Evolutionary conservation across 192 early-diverging fungal species (phyloP).

Genomic region (Entrophospora sp.): DNA sequence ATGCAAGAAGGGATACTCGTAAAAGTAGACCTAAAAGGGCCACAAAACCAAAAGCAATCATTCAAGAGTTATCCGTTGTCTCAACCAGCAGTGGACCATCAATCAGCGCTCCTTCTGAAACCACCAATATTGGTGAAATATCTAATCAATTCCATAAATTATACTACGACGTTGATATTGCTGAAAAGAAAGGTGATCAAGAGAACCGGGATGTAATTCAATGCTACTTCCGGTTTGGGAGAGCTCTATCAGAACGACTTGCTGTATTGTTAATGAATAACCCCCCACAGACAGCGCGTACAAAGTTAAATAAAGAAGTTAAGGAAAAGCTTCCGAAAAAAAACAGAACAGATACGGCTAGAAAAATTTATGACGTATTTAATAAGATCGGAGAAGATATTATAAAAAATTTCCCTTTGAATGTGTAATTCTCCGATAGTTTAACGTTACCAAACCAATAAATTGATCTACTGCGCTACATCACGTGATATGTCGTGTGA

Average conservation of each 20-base stretch:
- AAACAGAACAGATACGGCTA: neutral
- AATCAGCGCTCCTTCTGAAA: neutral
- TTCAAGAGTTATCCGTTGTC: neutral
- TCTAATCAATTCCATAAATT: neutral
- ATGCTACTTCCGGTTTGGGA: neutral
- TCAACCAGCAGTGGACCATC: neutral
- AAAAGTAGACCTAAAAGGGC: neutral
- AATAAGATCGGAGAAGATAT: neutral
- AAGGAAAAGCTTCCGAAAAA: neutral
- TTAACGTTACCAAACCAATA: neutral
- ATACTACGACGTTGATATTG: neutral
- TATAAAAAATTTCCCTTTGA: neutral
- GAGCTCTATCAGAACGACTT: neutral
- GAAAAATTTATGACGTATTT: neutral
- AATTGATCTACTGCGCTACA: neutral
- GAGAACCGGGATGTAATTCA: neutral
- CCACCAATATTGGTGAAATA: neutral
- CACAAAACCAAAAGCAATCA: neutral
- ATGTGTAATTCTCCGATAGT: neutral
- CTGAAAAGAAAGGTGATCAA: neutral
- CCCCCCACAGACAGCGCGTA: neutral
- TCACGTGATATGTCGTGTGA: neutral
- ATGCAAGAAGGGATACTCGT: neutral
- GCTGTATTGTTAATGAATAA: neutral
- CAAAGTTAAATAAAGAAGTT: constrained; percentile 3